Base-by-base conservation (phyloP, 139 green algal species). In the Chlamydomonas sp. region DNA sequence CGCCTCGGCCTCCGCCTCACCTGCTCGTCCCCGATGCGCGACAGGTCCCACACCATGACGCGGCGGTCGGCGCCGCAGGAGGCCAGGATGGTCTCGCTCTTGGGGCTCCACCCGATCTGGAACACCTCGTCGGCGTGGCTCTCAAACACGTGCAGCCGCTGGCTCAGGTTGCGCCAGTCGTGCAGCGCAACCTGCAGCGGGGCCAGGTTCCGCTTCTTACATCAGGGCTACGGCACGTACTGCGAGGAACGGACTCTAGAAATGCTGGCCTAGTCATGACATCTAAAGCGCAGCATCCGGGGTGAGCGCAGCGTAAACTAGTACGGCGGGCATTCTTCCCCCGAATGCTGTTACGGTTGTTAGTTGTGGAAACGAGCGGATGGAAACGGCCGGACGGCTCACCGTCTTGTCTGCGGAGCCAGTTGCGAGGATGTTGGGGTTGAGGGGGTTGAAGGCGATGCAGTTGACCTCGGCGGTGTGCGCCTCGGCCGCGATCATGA, bases 11-110 rank as follows among this genome's bases (percentile, higher is more conserved):
- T 0, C 58, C 10, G 1, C 16, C 83, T 6, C 84, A 97, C 95
- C 95, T 98, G 97, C 90, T 99, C 97, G 60, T 98, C 97, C 7
- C 98, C 98, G 81, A 99, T 99, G 69, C 95, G 92, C 60, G 93
- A 97, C 12, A 99, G 92, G 92, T 99, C 98, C 98, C 98, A 99
- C 16, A 99, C 93, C 95, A 99, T 99, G 62, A 99, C 91, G 5
- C 98, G 94, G 15, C 98, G 89, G 90, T 99, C 98, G 1, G 98
- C 98, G 1, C 97, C 98, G 84, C 96, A 99, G 17, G 96, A 99
- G 2, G 96, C 94, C 63, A 99, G 89, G 20, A 99, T 96, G 16
- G 97, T 99, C 90, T 99, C 97, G 88, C 98, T 96, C 87, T 97
- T 96, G 49, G 97, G 98, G 85, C 91, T 98, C 98, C 98, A 99